Percentiles rank a stretch among this genome's conserved stretches.
phyloP scores from a whole-genome alignment of 2,329 filamentous ascomycete species.

The Fusarium sp. region DNA sequence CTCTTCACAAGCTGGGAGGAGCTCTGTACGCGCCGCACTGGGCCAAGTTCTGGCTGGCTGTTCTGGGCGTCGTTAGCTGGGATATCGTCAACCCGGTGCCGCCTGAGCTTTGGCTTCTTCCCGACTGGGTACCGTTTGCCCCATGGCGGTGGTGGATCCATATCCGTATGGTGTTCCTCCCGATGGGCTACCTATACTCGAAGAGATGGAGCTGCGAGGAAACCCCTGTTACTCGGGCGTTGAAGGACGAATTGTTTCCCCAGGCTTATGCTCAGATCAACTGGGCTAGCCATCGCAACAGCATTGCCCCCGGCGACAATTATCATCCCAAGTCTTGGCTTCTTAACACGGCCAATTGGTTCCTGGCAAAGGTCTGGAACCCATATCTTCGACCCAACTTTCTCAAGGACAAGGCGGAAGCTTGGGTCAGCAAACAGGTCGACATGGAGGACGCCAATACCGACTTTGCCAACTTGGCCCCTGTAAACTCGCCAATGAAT shows the following conservation, averaged over 20 bases:
- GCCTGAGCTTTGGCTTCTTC: slow-evolving; percentile 92
- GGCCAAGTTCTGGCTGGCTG: slow-evolving; percentile 95
- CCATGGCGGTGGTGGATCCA: slow-evolving; percentile 99
- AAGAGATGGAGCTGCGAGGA: slow-evolving; percentile 84
- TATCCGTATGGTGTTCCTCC: slow-evolving; percentile 95
- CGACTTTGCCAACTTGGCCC: slow-evolving; percentile 86
- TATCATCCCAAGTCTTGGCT: slow-evolving; percentile 94
- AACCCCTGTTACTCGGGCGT: slow-evolving; percentile 79
- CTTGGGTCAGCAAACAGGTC: slow-evolving; percentile 86
- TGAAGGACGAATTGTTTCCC: slow-evolving; percentile 87
- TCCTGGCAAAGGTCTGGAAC: slow-evolving; percentile 84
- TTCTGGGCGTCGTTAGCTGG: slow-evolving; percentile 88
- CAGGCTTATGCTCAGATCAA: slow-evolving; percentile 84
- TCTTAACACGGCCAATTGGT: slow-evolving; percentile 83
- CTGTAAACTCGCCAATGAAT: slow-evolving; percentile 93
- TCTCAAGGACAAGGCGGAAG: slow-evolving; percentile 81
- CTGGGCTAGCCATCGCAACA: slow-evolving; percentile 85
- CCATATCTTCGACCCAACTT: slow-evolving; percentile 80
- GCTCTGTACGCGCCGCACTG: slow-evolving; percentile 90
- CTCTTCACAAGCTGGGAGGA: slow-evolving; percentile 88
- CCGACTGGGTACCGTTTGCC: slow-evolving; percentile 90
- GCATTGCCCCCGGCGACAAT: slow-evolving; percentile 85
- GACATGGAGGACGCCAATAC: slow-evolving; percentile 96
- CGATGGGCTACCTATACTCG: slow-evolving; percentile 93
- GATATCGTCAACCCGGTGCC: slow-evolving; percentile 95